Conservation (phyloP, 176 grass and related monocot species). For the Tuctoria greenei region DNA sequence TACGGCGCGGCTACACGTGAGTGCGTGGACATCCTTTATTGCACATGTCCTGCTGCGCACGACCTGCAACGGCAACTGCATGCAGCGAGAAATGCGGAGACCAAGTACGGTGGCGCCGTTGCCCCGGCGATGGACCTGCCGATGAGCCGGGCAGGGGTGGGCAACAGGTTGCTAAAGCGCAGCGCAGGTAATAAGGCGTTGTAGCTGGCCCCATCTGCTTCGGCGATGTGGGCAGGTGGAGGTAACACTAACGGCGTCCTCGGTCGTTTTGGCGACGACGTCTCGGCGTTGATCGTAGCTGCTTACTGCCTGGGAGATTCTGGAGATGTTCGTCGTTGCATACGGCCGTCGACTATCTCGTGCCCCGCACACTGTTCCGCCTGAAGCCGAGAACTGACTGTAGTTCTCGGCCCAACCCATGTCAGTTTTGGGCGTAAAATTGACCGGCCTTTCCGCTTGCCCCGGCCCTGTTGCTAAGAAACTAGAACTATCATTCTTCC, state of each 20-base stretch:
- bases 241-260: not conserved
- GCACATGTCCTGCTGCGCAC: slow-evolving; percentile 31
- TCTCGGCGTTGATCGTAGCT: too few relatives aligned
- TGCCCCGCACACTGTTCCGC: too few relatives aligned
- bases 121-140: not conserved
- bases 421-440: not conserved
- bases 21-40: slow-evolving; percentile 15
- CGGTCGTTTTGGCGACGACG: not conserved
- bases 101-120: not conserved
- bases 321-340: too few relatives aligned
- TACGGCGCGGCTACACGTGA: not conserved
- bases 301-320: too few relatives aligned
- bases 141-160: too few relatives aligned
- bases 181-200: too few relatives aligned
- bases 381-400: not conserved
- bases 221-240: too few relatives aligned
- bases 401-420: not conserved
- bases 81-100: not conserved
- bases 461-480: too few relatives aligned
- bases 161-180: too few relatives aligned
- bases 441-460: too few relatives aligned
- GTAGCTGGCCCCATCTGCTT: not conserved
- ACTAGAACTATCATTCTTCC: too few relatives aligned
- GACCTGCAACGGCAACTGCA: not conserved
- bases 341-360: too few relatives aligned